Conservation (phyloP, 192 early-diverging fungal species). For the Spinellus fusiger region DNA sequence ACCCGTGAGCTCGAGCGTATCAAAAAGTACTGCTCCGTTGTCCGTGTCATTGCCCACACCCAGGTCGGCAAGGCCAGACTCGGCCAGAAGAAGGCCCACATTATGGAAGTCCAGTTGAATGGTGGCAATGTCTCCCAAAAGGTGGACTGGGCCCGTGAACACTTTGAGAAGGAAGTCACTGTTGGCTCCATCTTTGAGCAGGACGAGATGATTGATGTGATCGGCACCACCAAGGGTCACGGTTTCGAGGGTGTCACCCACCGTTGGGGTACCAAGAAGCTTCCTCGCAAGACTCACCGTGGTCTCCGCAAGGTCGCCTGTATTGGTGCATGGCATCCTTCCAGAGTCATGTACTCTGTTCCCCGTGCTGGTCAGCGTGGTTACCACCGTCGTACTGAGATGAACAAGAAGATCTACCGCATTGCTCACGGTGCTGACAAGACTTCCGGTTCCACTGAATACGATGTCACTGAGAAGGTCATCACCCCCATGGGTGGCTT, state of each 20-base stretch:
- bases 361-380: slow-evolving; percentile 99
- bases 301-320: slow-evolving; percentile 99
- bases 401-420: slow-evolving; percentile 99
- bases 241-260: slow-evolving; percentile 98
- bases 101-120: slow-evolving; percentile 99
- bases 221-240: slow-evolving; percentile 98
- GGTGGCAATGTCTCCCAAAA: slow-evolving; percentile 94
- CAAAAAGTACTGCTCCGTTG: slow-evolving; percentile 98
- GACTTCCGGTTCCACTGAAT: slow-evolving; percentile 87
- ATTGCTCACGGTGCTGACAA: slow-evolving; percentile 84
- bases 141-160: slow-evolving; percentile 94
- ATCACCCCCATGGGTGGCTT: slow-evolving; percentile 99
- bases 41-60: slow-evolving; percentile 97
- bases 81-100: slow-evolving; percentile 99
- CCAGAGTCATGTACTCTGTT: slow-evolving; percentile 97
- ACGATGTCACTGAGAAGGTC: slow-evolving; percentile 90
- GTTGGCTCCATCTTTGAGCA: slow-evolving; percentile 91
- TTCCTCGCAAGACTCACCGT: slow-evolving; percentile 99
- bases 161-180: slow-evolving; percentile 96
- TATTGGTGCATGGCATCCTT: slow-evolving; percentile 98
- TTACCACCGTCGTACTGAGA: slow-evolving; percentile 99
- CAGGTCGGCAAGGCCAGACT: slow-evolving; percentile 93
- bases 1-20: slow-evolving; percentile 93
- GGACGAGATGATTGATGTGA: slow-evolving; percentile 98
- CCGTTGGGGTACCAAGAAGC: slow-evolving; percentile 99